These are phyloP conservation scores for Sugiyamaella sp. DNA, from an alignment of 1,139 yeast genomes.

Conservation along the genomic window DNA sequence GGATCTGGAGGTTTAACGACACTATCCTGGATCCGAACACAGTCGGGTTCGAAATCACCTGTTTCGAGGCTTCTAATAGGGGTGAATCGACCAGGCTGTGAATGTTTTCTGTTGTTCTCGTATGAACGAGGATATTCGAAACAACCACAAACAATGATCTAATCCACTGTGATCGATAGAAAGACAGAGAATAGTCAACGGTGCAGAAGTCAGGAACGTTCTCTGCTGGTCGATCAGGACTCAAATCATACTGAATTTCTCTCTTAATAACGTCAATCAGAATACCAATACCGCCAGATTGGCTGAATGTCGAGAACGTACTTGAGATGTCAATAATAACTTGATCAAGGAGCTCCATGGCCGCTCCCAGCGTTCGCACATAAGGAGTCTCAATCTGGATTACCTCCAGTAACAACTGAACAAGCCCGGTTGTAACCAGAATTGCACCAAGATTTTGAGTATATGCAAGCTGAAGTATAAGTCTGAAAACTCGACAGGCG, in stretches of 20 bases:
- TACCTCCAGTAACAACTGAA: conserved; percentile 66
- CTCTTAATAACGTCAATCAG: conserved; percentile 64
- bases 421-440: conserved; percentile 68
- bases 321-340: conserved; percentile 54
- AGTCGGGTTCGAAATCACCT: conserved; percentile 58
- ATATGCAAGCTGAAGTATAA: conserved; percentile 36
- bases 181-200: conserved; percentile 63
- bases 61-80: conserved; percentile 61
- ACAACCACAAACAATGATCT: conserved; percentile 59
- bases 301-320: conserved; percentile 62
- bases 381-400: conserved; percentile 54
- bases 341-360: conserved; percentile 61
- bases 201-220: conserved; percentile 50
- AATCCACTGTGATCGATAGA: conserved; percentile 59
- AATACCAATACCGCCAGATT: conserved; percentile 64
- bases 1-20: conserved; percentile 64
- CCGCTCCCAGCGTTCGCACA: conserved; percentile 65
- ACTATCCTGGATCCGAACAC: conserved; percentile 74
- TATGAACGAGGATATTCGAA: conserved; percentile 64
- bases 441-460: conserved; percentile 42
- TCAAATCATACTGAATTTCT: conserved; percentile 68
- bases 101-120: conserved; percentile 75
- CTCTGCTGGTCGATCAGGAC: conserved; percentile 45
- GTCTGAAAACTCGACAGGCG: conserved; percentile 35
- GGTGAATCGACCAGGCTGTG: conserved; percentile 87